Percentiles rank a stretch among this genome's conserved stretches.
These are phyloP conservation scores for Lichtheimia corymbifera DNA, from an alignment of 371 early-diverging fungal genomes.

Conservation along the genomic window DNA sequence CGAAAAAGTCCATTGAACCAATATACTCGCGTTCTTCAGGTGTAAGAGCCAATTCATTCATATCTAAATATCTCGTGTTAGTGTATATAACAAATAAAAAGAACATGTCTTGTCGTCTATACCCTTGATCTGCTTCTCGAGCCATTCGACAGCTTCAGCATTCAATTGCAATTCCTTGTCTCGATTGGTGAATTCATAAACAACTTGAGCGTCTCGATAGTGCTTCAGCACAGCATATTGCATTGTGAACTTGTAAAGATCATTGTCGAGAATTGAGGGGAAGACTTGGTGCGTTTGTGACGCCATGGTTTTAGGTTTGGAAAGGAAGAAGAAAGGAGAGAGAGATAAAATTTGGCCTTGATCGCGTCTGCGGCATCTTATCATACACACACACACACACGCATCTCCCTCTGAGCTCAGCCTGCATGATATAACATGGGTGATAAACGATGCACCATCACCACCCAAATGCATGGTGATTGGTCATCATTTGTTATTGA, in stretches of 20 bases:
- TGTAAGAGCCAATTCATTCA: conserved; percentile 43
- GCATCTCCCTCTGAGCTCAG: too few relatives aligned
- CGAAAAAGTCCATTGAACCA: conserved; percentile 50
- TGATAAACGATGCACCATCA: too few relatives aligned
- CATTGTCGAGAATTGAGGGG: conserved; percentile 70
- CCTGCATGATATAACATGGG: too few relatives aligned
- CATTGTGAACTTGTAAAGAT: conserved; percentile 84
- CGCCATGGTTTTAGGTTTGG: neutral
- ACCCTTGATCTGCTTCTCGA: conserved; percentile 49
- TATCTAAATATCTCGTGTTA: conserved; percentile 16
- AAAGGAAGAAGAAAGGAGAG: neutral
- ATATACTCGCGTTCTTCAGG: conserved; percentile 59
- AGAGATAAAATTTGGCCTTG: too few relatives aligned
- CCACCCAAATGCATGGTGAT: too few relatives aligned
- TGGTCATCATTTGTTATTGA: too few relatives aligned
- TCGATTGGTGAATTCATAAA: conserved; percentile 73
- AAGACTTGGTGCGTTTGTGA: conserved; percentile 24
- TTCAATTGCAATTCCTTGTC: conserved; percentile 47
- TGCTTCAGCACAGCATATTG: conserved; percentile 75
- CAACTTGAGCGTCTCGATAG: conserved; percentile 64
- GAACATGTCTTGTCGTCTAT: conserved; percentile 3
- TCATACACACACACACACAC: too few relatives aligned
- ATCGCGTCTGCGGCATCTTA: too few relatives aligned
- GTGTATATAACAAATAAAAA: conserved; percentile 1
- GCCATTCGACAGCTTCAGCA: conserved; percentile 48